Conservation (phyloP, 805 yeast genomes). For the Yarrowia alimentaria region DNA sequence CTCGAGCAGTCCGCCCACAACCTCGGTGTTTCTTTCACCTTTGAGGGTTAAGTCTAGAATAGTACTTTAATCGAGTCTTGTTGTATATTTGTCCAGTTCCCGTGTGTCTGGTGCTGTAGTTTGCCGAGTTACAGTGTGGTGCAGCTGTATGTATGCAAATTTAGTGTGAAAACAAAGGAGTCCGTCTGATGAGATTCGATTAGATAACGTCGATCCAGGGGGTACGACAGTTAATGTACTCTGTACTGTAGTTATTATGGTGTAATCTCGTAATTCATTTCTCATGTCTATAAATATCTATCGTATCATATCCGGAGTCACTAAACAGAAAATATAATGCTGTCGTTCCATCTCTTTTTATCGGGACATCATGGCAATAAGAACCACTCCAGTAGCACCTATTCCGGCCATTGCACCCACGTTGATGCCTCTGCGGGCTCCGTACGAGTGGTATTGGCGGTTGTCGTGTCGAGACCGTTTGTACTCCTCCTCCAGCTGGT, state of each 20-base stretch:
- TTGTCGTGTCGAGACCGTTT: neutral
- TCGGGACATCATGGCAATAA: slow-evolving; percentile 24
- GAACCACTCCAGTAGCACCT: slow-evolving; percentile 13
- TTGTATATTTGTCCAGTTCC: no score
- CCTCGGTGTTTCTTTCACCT: slow-evolving; percentile 91
- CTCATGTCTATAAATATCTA: slow-evolving; percentile 26
- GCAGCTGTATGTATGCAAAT: no score
- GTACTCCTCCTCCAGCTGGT: slow-evolving; percentile 20
- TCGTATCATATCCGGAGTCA: no score
- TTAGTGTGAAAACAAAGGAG: no score
- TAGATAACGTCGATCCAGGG: no score
- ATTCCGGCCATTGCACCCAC: slow-evolving; percentile 18
- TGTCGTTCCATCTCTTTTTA: no score
- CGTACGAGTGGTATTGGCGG: slow-evolving; percentile 1
- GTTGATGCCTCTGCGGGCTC: slow-evolving; percentile 17
- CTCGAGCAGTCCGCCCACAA: slow-evolving; percentile 96
- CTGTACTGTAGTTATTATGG: no score
- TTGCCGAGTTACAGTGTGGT: no score
- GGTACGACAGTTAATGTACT: no score
- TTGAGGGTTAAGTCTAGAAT: slow-evolving; percentile 72
- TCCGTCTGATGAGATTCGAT: no score
- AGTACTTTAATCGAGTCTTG: slow-evolving; percentile 21
- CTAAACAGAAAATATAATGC: no score
- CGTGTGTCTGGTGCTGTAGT: no score
- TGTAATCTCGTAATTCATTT: slow-evolving; percentile 22